phyloP scores from a whole-genome alignment of 1,284 basidiomycete species.

The Cutaneotrichosporon cavernicola region DNA sequence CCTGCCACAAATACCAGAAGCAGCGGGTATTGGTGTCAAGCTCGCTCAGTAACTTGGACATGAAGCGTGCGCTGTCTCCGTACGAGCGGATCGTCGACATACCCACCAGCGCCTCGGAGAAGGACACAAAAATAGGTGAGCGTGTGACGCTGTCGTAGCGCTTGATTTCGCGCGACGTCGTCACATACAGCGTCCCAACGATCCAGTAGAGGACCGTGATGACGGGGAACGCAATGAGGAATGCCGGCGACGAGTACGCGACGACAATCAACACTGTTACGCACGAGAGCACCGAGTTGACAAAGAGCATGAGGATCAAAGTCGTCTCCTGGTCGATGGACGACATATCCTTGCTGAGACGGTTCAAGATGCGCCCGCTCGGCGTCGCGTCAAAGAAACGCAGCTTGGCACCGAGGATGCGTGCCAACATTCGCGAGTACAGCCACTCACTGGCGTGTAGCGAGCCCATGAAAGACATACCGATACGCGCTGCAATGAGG shows the following conservation, averaged over 20 bases:
- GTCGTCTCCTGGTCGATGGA: conserved; percentile 56
- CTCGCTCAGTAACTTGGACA: conserved; percentile 51
- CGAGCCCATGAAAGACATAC: conserved; percentile 43
- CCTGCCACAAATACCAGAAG: conserved; percentile 53
- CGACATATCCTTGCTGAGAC: conserved; percentile 56
- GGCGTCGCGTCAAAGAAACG: conserved; percentile 54
- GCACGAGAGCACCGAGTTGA: conserved; percentile 41
- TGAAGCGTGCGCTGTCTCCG: conserved; percentile 56
- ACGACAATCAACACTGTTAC: conserved; percentile 49
- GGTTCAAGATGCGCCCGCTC: conserved; percentile 57
- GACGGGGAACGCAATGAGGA: conserved; percentile 51
- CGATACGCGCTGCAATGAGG: conserved; percentile 43
- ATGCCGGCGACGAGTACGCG: conserved; percentile 46
- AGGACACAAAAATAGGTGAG: conserved; percentile 60
- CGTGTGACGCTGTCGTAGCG: conserved; percentile 58
- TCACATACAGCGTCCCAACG: conserved; percentile 55
- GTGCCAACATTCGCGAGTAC: conserved; percentile 42
- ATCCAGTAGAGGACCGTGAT: conserved; percentile 54
- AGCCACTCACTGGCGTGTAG: conserved; percentile 42
- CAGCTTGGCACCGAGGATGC: conserved; percentile 52
- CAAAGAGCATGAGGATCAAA: conserved; percentile 51
- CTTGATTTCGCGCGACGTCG: conserved; percentile 58
- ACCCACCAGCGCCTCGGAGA: conserved; percentile 54
- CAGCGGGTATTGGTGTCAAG: conserved; percentile 55
- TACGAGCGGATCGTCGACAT: conserved; percentile 58